These are phyloP conservation scores for Brettanomyces bruxellensis DNA, from an alignment of 805 yeast genomes.

Conservation along the genomic window DNA sequence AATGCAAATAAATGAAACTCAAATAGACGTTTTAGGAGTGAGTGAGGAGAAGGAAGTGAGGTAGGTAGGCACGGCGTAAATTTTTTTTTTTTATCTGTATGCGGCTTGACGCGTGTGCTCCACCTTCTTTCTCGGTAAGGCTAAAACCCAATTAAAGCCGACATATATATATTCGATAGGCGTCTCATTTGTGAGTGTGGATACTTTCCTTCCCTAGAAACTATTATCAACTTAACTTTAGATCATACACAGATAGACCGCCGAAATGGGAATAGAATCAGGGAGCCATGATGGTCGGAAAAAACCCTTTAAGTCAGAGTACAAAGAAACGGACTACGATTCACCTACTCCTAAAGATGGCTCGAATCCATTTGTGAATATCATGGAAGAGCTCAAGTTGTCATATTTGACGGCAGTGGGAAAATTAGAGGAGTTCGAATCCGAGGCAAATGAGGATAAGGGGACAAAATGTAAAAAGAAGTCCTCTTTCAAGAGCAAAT, in stretches of 20 bases:
- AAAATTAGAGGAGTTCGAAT: background rate
- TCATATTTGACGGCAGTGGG: background rate
- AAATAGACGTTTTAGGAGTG: too few relatives aligned
- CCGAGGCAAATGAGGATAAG: too few relatives aligned
- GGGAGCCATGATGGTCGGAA: too few relatives aligned
- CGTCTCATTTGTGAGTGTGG: too few relatives aligned
- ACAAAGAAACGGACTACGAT: constrained; percentile 14
- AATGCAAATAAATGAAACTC: too few relatives aligned
- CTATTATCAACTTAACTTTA: background rate
- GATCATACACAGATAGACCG: background rate
- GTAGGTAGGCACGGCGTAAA: too few relatives aligned
- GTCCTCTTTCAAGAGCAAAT: background rate
- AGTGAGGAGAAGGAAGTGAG: too few relatives aligned
- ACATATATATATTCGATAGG: too few relatives aligned
- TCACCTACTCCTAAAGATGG: constrained; percentile 10
- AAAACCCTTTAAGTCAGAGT: constrained; percentile 1
- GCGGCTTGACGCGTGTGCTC: too few relatives aligned
- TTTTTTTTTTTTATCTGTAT: background rate
- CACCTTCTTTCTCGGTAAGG: background rate
- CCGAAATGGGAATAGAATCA: background rate
- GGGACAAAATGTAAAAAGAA: background rate
- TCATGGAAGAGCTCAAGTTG: background rate
- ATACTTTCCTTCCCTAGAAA: too few relatives aligned
- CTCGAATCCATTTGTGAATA: constrained; percentile 10
- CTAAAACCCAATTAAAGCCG: too few relatives aligned